These are phyloP conservation scores for Ephemerocybe angulata DNA, from an alignment of 768 basidiomycete species.

Conservation along the genomic window DNA sequence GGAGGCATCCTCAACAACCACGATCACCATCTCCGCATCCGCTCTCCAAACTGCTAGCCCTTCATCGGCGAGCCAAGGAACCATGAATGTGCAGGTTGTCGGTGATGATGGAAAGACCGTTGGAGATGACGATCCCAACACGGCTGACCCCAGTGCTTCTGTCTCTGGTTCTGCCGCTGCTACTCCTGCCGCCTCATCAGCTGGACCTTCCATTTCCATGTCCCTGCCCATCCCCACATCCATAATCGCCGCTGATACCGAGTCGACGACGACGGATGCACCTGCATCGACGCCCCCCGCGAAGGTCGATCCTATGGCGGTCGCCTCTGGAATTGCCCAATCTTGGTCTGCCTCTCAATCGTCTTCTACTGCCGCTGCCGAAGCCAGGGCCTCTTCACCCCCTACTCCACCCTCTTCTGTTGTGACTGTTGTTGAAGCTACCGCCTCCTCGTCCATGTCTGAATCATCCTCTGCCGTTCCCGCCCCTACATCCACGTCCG, in stretches of 20 bases:
- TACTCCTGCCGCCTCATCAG: neutral
- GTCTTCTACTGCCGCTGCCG: neutral
- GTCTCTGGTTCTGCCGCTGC: neutral
- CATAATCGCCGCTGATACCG: neutral
- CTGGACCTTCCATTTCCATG: neutral
- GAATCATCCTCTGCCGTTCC: neutral
- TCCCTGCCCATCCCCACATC: neutral
- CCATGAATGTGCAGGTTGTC: constrained; percentile 3
- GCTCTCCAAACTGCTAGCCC: neutral
- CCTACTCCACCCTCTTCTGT: neutral
- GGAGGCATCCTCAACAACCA: constrained; percentile 1
- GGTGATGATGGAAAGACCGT: constrained; percentile 4
- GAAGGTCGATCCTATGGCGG: neutral
- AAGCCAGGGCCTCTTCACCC: neutral
- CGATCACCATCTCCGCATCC: constrained; percentile 5
- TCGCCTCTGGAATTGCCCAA: neutral
- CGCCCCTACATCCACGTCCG: neutral
- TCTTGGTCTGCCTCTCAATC: neutral
- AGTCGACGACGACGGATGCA: no score
- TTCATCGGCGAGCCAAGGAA: neutral
- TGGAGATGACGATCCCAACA: constrained; percentile 9
- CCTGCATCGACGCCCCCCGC: neutral
- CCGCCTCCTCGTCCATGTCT: neutral
- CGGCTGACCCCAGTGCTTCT: neutral
- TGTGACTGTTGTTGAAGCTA: neutral